These are phyloP conservation scores for Cyclaneusma minus DNA, from an alignment of 2,329 filamentous ascomycete species.

Conservation along the genomic window DNA sequence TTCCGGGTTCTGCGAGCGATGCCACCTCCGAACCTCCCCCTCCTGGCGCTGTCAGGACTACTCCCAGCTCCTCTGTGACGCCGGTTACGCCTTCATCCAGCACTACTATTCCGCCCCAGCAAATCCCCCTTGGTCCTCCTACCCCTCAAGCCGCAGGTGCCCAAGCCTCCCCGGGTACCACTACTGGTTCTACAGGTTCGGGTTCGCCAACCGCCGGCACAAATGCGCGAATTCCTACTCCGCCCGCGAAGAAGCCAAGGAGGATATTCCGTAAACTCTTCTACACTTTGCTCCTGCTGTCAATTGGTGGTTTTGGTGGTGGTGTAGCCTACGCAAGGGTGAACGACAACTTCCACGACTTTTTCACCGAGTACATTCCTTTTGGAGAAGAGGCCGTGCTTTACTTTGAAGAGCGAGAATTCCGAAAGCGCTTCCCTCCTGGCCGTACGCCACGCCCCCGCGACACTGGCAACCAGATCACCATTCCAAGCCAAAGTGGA, in stretches of 20 bases:
- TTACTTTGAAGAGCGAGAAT: slow-evolving; percentile 91
- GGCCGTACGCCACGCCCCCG: slow-evolving; percentile 21
- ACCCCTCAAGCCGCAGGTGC: slow-evolving; percentile 21
- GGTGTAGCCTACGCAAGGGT: slow-evolving; percentile 86
- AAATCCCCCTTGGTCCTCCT: slow-evolving; percentile 28
- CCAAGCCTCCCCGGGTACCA: slow-evolving; percentile 21
- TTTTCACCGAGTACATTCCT: slow-evolving; percentile 94
- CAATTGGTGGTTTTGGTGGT: slow-evolving; percentile 65
- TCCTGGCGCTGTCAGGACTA: slow-evolving; percentile 12
- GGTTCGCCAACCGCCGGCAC: slow-evolving; percentile 21
- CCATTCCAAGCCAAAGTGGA: slow-evolving; percentile 73
- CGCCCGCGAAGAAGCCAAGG: slow-evolving; percentile 42
- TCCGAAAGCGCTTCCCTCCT: slow-evolving; percentile 66
- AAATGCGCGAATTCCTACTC: slow-evolving; percentile 22
- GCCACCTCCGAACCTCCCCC: slow-evolving; percentile 22
- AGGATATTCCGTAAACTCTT: slow-evolving; percentile 65
- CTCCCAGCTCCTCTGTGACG: slow-evolving; percentile 19
- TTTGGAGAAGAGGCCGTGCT: slow-evolving; percentile 89
- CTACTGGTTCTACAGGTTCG: slow-evolving; percentile 11
- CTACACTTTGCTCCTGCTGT: slow-evolving; percentile 60
- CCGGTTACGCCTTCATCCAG: slow-evolving; percentile 9
- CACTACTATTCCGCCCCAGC: slow-evolving; percentile 28
- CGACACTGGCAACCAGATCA: slow-evolving; percentile 56
- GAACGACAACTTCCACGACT: slow-evolving; percentile 97
- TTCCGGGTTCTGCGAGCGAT: slow-evolving; percentile 30